Evolutionary conservation across 2,329 filamentous ascomycete genomes (phyloP), one percentile per base, ranked within the genome.

Genomic region (Chaetothyriales sp.): DNA sequence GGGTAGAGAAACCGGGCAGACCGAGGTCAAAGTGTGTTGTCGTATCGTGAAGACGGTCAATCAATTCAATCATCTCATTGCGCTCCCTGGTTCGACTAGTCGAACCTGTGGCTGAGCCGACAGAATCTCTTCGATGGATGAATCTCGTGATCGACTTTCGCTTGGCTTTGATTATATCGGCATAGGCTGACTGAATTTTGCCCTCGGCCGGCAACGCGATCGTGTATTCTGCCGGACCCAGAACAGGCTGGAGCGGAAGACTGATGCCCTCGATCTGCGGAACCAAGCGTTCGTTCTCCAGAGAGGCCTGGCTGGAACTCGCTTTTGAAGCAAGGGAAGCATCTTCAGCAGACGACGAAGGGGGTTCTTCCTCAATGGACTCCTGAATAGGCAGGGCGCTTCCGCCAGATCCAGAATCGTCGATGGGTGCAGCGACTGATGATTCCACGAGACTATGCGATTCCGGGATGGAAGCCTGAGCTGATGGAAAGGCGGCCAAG

Each of bases 21-120:
- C 70, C 71, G 36, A 72, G 56, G 55, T 73, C 70, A 18, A 69
- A 66, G 51, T 72, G 70, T 2, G 66, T 68, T 2, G 65, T 59
- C 18, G 69, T 66, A 53, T 71, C 68, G 54, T 68, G 66, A 43
- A 73, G 58, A 32, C 62, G 61, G 43, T 63, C 53, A 18, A 70
- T 56, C 44, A 70, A 52, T 36, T 62, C 59, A 10, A 59, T 56
- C 58, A 71, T 63, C 26, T 62, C 64, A 2, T 61, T 57, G n/a
- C 52, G 48, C 43, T 60, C 56, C 19, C 54, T 49, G 7, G 57
- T 57, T 22, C 55, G 51, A 48, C 50, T 53, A 26, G 47, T 54
- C 49, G 57, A 59, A 10, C 51, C 54, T 20, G 53, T 53, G 12
- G 52, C 48, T 4, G 57, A 58, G 22, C 55, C 53, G 10, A 57